Base-by-base conservation (phyloP, 768 basidiomycete species). In the Calocera viscosa region DNA sequence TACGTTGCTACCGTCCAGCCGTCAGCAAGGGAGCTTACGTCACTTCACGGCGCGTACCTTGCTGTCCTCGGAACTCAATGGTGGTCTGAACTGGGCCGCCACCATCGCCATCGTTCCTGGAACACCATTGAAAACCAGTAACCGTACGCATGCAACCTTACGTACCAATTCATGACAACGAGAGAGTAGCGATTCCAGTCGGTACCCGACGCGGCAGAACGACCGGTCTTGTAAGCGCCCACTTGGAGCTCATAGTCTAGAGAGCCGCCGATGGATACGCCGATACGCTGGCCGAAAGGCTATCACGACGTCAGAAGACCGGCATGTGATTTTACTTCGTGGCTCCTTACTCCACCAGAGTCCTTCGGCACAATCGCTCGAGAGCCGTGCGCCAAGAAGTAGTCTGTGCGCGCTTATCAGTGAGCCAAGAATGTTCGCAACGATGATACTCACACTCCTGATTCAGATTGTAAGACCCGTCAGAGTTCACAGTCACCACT, bases 301-400 rank as follows among this genome's bases (percentile, higher is more conserved):
- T 32, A 8, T 47, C 7, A 47, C 8, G 19, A 47, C 7, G 43
- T 19, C 19, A 24, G 19, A 19, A 8, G 7, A 19, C 43, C 5
- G 16, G 8, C 43, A 47, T 47, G 43, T 19, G 24, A 17, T 47
- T 3, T 47, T 17, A 7, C 7, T 5, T 8, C 35, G 5, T 5
- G 5, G 43, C 7, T 19, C 14, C 26, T 60, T 32, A 60, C 53
- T 19, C 89, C 89, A 1, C 83, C 84, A 0, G 71, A 71, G 64
- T 91, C 89, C 63, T 84, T 83, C 0, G 89, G 89, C 24, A 87
- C 78, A 65, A 86, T 81, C 1, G 87, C 88, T 73, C 88, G 88
- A 26, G 86, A 87, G 1, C 84, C 85, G 65, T 90, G 87, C 0
- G 86, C 87, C 83, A 90, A 86, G 0, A 84, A 75, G 67, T 87